A percentile compares a stretch with the other conserved stretches of the same genome.
Evolutionary conservation across 192 early-diverging fungal species (phyloP).

Genomic region (Coemansia sp.): DNA sequence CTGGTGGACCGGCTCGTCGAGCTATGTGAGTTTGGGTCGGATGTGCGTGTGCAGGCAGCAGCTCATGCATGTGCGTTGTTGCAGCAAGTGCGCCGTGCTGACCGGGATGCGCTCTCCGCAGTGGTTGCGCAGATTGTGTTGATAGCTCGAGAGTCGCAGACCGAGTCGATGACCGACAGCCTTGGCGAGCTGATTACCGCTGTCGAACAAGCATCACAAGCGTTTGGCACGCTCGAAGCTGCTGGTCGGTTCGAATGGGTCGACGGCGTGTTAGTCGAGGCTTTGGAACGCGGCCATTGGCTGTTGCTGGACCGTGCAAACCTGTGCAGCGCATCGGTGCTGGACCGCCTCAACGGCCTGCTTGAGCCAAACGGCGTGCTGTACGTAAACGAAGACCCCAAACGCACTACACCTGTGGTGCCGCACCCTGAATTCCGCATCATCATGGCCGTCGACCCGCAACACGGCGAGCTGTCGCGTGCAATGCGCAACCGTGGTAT

Average conservation of each 20-base stretch:
- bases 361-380: slow-evolving; percentile 87
- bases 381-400: slow-evolving; percentile 86
- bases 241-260: slow-evolving; percentile 96
- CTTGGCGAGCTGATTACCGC: not conserved
- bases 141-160: not conserved
- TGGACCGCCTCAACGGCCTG: slow-evolving; percentile 93
- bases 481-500: slow-evolving; percentile 98
- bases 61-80: slow-evolving; percentile 6
- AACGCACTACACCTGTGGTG: slow-evolving; percentile 58
- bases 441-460: slow-evolving; percentile 93
- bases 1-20: slow-evolving; percentile 8
- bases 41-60: not conserved
- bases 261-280: slow-evolving; percentile 88
- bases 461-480: slow-evolving; percentile 88
- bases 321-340: slow-evolving; percentile 87
- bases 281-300: slow-evolving; percentile 90
- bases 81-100: not conserved
- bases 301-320: slow-evolving; percentile 95
- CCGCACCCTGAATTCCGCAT: slow-evolving; percentile 92
- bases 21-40: slow-evolving; percentile 7
- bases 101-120: not conserved
- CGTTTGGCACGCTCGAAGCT: slow-evolving; percentile 39
- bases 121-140: slow-evolving; percentile 4
- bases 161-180: not conserved
- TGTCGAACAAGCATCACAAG: not conserved